phyloP scores from a whole-genome alignment of 306 rosid genomes.

The barrel medic (Medicago truncatula) region MtrunA17r5.0-ANR NC_053049.1:37872001-37872500 shows the following conservation, averaged over 20 bases:
- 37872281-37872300: not conserved
- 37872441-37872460: not conserved
- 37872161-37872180: no score
- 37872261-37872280: no score
- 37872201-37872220: no score
- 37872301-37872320: not conserved
- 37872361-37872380: not conserved
- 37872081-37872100: not conserved
- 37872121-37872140: no score
- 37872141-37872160: no score
- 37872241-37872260: no score
- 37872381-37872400: not conserved
- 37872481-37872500: not conserved
- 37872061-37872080: not conserved
- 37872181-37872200: no score
- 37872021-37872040: not conserved
- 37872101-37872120: not conserved
- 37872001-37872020: not conserved
- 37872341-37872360: not conserved
- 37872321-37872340: not conserved
- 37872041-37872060: not conserved
- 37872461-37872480: not conserved
- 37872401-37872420: not conserved
- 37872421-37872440: not conserved
- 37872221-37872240: no score